phyloP scores from a whole-genome alignment of 495 filamentous ascomycete species.

The Beverwykella pulmonaria region DNA sequence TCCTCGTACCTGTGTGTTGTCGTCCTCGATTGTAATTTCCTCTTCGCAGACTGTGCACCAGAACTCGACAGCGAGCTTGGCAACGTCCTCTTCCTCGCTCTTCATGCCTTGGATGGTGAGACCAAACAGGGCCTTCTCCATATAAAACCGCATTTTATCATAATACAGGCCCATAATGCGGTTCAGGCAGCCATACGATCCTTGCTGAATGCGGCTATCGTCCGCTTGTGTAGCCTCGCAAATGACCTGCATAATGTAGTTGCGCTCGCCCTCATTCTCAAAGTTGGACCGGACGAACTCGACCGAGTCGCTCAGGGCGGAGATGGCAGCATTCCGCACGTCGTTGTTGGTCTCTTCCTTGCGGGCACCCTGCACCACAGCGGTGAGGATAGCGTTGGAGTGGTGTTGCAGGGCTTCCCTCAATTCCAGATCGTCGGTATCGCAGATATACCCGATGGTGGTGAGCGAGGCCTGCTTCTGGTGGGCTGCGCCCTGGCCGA shows the following conservation, averaged over 20 bases:
- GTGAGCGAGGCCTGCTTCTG: slow-evolving; percentile 93
- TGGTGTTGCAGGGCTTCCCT: slow-evolving; percentile 77
- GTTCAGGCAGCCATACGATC: slow-evolving; percentile 95
- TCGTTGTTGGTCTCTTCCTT: slow-evolving; percentile 92
- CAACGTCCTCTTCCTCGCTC: slow-evolving; percentile 93
- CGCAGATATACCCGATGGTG: slow-evolving; percentile 96
- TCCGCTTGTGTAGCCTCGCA: slow-evolving; percentile 95
- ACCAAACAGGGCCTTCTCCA: slow-evolving; percentile 99
- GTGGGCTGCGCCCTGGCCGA: slow-evolving; percentile 78
- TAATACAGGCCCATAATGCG: slow-evolving; percentile 98
- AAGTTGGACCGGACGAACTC: slow-evolving; percentile 98
- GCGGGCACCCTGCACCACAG: slow-evolving; percentile 93
- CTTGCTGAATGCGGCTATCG: slow-evolving; percentile 88
- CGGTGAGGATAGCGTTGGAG: slow-evolving; percentile 96
- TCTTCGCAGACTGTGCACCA: slow-evolving; percentile 99
- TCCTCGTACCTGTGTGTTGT: slow-evolving; percentile 74
- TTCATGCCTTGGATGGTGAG: slow-evolving; percentile 99
- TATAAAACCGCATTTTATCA: slow-evolving; percentile 99
- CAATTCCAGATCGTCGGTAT: slow-evolving; percentile 86
- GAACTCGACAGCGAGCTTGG: slow-evolving; percentile 97
- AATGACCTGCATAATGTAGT: slow-evolving; percentile 99
- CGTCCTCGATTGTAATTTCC: slow-evolving; percentile 95
- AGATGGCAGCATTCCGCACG: slow-evolving; percentile 88
- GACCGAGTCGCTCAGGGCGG: slow-evolving; percentile 91
- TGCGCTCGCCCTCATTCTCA: slow-evolving; percentile 96